A percentile compares a stretch with the other conserved stretches of the same genome.
Evolutionary conservation across 164 flowering plant genomes (phyloP).

Genomic region (Protea cynaroides): DNA sequence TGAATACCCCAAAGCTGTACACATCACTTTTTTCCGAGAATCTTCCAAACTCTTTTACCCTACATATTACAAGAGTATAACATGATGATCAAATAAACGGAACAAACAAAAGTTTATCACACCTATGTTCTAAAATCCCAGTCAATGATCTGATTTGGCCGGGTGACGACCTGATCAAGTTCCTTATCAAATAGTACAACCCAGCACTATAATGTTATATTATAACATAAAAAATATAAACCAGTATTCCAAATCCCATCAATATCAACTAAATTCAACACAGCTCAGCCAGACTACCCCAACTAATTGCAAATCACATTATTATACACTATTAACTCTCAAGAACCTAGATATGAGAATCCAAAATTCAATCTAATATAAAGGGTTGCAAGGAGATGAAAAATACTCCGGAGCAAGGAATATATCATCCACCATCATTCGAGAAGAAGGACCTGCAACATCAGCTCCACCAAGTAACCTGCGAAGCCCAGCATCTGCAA

Average conservation of each 20-base stretch:
- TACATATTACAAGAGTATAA: slow-evolving; percentile 19
- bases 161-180: not conserved
- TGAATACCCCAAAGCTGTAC: slow-evolving; percentile 86
- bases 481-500: slow-evolving; percentile 61
- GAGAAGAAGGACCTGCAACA: slow-evolving; percentile 44
- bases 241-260: no score
- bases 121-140: not conserved
- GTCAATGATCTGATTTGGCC: not conserved
- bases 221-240: no score
- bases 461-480: slow-evolving; percentile 40
- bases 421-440: slow-evolving; percentile 19
- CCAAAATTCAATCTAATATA: not conserved
- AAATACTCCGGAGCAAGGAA: slow-evolving; percentile 69
- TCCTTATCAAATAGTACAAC: not conserved
- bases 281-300: no score
- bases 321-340: not conserved
- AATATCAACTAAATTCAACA: no score
- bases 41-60: slow-evolving; percentile 70
- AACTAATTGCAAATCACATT: no score
- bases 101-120: not conserved
- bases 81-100: not conserved
- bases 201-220: not conserved
- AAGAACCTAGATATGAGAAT: not conserved
- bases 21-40: slow-evolving; percentile 85
- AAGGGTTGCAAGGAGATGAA: not conserved